Evolutionary conservation across 306 rosid genomes (phyloP), one percentile per base, ranked within the genome.

Genomic region (Rosa persica): DNA sequence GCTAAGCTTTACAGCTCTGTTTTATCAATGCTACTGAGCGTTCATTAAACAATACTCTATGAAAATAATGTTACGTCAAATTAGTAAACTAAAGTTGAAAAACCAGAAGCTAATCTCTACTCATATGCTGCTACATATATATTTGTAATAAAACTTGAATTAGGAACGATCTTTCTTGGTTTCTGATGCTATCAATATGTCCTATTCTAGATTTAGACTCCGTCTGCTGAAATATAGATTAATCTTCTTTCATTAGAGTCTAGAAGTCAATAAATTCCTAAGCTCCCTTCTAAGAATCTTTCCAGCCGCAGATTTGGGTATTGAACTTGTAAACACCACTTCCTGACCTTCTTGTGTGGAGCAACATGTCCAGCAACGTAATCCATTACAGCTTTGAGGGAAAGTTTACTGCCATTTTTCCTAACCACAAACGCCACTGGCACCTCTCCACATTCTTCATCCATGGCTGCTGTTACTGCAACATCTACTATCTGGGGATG

Each of bases 271-370:
- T 34, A 12, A 70, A n/a, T 82, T 87, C 69, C 42, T 67, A 6
- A 92, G 91, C 60, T 89, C 85, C 81, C 83, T 90, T 62, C 94
- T 75, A 19, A 92, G 92, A 74, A 94, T 85, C 86, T 94, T 94
- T 46, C 98, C 98, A 5, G 96, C 90, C 0, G 90, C 79, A 65
- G 98, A 94, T 77, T 88, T 89, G 2, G 98, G 98, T 77, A 94
- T 83, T 71, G 83, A 77, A 79, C 81, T 48, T 34, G 77, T 85
- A 87, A 94, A 92, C n/a, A 90, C 78, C 71, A 94, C 96, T 87
- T 92, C 81, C 96, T 86, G 25, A 92, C 75, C 80, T 92, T 94
- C 87, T 87, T 92, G 84, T 86, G 84, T 19, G 98, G 93, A 69
- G 97, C 89, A 84, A 92, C 97, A 96, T 85, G 90, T 78, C 80